Evolutionary conservation across 345 rosid genomes (phyloP).

Genomic region (Cardiospermum halicacabum): DNA sequence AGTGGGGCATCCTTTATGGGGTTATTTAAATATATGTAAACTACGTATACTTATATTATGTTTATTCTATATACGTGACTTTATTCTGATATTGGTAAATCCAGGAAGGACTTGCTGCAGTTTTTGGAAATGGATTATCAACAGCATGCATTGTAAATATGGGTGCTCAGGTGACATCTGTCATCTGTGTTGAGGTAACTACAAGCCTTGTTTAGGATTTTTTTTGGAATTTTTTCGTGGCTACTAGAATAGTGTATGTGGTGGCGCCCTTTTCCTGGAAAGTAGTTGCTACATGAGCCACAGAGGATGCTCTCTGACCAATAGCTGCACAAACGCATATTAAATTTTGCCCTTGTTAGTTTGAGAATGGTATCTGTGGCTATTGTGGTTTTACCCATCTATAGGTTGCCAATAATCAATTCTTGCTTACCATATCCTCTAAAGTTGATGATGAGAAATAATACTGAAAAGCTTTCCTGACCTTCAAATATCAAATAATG

Average conservation of each 20-base stretch:
- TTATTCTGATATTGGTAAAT: constrained; percentile 9
- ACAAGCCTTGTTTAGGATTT: background rate
- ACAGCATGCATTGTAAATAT: constrained; percentile 87
- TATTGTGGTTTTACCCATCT: no score
- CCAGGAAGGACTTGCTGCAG: constrained; percentile 91
- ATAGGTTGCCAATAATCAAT: no score
- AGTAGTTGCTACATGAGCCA: no score
- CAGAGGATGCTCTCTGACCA: no score
- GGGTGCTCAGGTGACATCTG: constrained; percentile 85
- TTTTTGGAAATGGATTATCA: constrained; percentile 88
- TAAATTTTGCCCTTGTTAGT: no score
- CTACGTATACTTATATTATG: background rate
- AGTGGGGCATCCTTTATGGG: background rate
- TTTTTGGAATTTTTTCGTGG: background rate
- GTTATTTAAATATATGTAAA: background rate
- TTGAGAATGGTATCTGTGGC: no score
- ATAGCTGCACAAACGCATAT: no score
- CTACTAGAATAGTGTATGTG: no score
- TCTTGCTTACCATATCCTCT: no score
- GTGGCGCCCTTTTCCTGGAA: no score
- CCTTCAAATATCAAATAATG: background rate
- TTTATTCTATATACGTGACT: background rate
- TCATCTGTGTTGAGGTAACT: constrained; percentile 85
- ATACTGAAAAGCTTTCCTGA: no score
- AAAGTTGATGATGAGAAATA: no score